These are phyloP conservation scores for Geotrichum cucujoidarum DNA, from an alignment of 1,139 yeast species.

Conservation along the genomic window DNA sequence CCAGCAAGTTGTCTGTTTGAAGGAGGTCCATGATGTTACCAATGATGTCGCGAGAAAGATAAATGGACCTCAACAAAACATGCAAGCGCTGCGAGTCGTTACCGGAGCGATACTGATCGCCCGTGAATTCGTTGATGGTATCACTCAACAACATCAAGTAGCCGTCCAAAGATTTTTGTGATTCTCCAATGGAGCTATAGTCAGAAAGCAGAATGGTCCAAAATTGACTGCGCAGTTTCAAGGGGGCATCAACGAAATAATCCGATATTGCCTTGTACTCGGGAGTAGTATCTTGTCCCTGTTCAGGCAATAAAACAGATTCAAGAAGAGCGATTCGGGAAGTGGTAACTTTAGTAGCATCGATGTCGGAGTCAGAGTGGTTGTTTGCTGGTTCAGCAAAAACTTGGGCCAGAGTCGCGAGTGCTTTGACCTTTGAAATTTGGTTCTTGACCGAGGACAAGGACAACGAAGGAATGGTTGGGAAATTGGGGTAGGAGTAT, in stretches of 20 bases:
- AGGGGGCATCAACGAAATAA: slow-evolving; percentile 59
- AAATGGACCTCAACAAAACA: slow-evolving; percentile 41
- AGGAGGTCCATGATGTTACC: slow-evolving; percentile 30
- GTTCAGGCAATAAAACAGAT: slow-evolving; percentile 42
- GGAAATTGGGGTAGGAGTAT: slow-evolving; percentile 34
- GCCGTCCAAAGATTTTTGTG: slow-evolving; percentile 47
- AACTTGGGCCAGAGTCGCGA: slow-evolving; percentile 59
- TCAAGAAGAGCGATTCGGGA: slow-evolving; percentile 47
- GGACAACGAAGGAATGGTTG: slow-evolving; percentile 57
- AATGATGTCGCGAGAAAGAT: slow-evolving; percentile 46
- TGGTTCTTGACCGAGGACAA: slow-evolving; percentile 52
- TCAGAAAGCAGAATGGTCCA: slow-evolving; percentile 72
- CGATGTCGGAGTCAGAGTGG: neutral
- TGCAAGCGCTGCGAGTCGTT: slow-evolving; percentile 26
- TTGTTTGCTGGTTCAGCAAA: slow-evolving; percentile 30
- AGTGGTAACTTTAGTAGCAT: slow-evolving; percentile 21
- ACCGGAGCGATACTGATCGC: slow-evolving; percentile 27
- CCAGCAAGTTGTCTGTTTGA: slow-evolving; percentile 23
- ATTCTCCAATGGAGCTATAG: slow-evolving; percentile 45
- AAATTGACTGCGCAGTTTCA: slow-evolving; percentile 61
- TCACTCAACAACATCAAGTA: slow-evolving; percentile 48
- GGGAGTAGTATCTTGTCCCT: slow-evolving; percentile 19
- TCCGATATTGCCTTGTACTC: slow-evolving; percentile 50
- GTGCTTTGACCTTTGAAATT: slow-evolving; percentile 60
- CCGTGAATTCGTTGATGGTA: slow-evolving; percentile 40